Evolutionary conservation across 108 stramenopile genomes (phyloP), one percentile per base, ranked within the genome.

Genomic region (Cyclotella kingstonii): DNA sequence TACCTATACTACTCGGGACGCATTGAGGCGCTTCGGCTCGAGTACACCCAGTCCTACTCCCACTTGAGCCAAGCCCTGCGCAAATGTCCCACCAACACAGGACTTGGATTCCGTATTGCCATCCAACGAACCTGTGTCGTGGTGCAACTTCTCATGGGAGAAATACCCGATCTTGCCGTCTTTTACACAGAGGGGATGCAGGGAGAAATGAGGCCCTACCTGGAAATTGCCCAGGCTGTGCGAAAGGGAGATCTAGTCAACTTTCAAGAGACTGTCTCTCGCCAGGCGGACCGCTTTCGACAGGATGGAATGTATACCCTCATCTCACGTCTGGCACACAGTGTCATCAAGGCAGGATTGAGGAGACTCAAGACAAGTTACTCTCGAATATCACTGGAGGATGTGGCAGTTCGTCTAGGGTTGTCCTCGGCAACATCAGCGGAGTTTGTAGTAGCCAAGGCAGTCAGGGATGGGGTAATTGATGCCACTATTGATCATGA

Each of bases 401-500:
- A 99, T 70, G 90, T 98, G 50, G 95, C 95, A 3, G 46, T 80
- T 52, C 81, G 90, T 26, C 72, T 99, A 41, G 91, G 95, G 25
- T 77, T 99, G 39, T 84, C 83, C 6, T 79, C 73, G 30, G 88
- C 89, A 4, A 74, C 63, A 10, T 85, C 89, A 36, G 97, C 99
- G 10, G 97, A 99, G 72, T 97, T 92, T 64, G 94, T 98, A 28
- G 95, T 95, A 30, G 95, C 97, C 54, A 98, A 98, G 84, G 97
- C 97, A 12, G 96, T 99, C 21, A 61, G 94, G 15, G 99, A 99
- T 79, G 99, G 99, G 17, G 97, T 99, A 0, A 86, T 99, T 60
- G 97, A 98, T 56, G 99, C 96, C n/a, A 90, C 91, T 9, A 93
- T 99, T 67, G 94, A 98, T 80, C 97, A 97, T 68, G 91, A 91